Evolutionary conservation across 2,329 filamentous ascomycete species (phyloP).

Genomic region (Drechslera avenae): DNA sequence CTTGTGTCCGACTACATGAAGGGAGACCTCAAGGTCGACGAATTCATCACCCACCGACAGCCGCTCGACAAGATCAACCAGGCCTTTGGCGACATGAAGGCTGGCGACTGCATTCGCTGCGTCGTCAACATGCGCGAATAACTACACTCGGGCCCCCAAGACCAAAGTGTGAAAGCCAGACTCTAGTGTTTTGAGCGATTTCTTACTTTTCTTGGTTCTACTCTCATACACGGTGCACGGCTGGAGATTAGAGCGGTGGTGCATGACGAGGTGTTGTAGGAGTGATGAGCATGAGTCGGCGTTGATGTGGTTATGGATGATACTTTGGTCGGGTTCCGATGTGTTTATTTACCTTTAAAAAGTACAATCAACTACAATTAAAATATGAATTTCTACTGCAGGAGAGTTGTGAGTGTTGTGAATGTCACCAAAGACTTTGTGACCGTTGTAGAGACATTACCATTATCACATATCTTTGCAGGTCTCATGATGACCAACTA

Average conservation of each 20-base stretch:
- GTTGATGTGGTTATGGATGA: conserved; percentile 12
- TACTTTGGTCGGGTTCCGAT: background rate
- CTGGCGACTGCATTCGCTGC: conserved; percentile 94
- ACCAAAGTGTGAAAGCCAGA: conserved; percentile 2
- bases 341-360: conserved; percentile 2
- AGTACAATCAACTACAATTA: background rate
- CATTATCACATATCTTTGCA: too few species aligned
- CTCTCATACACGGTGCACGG: background rate
- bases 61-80: conserved; percentile 81
- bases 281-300: conserved; percentile 14
- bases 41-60: conserved; percentile 98
- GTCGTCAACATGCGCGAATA: conserved; percentile 71
- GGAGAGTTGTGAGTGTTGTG: too few species aligned
- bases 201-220: background rate
- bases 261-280: conserved; percentile 12
- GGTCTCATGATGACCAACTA: too few species aligned
- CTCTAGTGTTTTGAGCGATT: conserved; percentile 10
- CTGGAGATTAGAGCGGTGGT: conserved; percentile 7
- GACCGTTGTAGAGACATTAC: too few species aligned
- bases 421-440: too few species aligned
- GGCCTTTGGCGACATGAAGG: conserved; percentile 93
- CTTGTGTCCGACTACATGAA: conserved; percentile 89
- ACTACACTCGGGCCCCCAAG: conserved; percentile 16
- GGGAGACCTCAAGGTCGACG: conserved; percentile 93
- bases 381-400: too few species aligned